These are phyloP conservation scores for Paraglomus brasilianum DNA, from an alignment of 192 early-diverging fungal species.

Conservation along the genomic window DNA sequence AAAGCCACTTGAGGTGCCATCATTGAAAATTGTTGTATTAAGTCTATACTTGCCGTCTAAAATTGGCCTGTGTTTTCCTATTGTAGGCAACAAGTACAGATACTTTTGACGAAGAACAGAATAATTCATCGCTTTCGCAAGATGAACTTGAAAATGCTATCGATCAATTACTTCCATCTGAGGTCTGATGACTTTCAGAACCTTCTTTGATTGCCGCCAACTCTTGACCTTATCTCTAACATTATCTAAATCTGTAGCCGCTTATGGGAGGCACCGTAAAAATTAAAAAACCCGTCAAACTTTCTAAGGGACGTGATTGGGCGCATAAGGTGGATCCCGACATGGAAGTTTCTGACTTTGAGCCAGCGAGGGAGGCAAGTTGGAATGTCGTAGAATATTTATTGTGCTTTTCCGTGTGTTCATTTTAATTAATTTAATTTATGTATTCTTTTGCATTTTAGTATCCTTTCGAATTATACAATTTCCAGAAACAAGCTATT, in stretches of 20 bases:
- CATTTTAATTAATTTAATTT: background rate
- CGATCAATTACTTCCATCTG: slow-evolving; percentile 36
- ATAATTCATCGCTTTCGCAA: slow-evolving; percentile 1
- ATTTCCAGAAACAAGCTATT: slow-evolving; percentile 96
- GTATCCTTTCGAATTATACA: slow-evolving; percentile 93
- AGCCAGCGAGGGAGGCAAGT: slow-evolving; percentile 72
- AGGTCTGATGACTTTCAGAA: slow-evolving; percentile 22
- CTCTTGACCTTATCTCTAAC: background rate
- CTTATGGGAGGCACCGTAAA: slow-evolving; percentile 16
- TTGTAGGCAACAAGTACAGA: background rate
- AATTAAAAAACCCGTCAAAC: slow-evolving; percentile 20
- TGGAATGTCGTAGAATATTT: background rate
- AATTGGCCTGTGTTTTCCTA: background rate
- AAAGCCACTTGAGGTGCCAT: background rate
- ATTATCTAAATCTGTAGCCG: background rate
- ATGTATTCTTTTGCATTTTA: slow-evolving; percentile 30
- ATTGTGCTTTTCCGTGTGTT: background rate
- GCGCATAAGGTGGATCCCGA: slow-evolving; percentile 91
- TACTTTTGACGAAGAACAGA: slow-evolving; percentile 1
- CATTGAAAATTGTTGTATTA: background rate
- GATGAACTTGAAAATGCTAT: slow-evolving; percentile 25
- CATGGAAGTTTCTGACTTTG: slow-evolving; percentile 84
- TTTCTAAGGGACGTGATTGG: slow-evolving; percentile 68
- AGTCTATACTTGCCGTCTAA: background rate
- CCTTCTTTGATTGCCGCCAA: slow-evolving; percentile 18